Base-by-base conservation (phyloP, 805 yeast genomes). In the Kluyveromyces wickerhamii region DNA sequence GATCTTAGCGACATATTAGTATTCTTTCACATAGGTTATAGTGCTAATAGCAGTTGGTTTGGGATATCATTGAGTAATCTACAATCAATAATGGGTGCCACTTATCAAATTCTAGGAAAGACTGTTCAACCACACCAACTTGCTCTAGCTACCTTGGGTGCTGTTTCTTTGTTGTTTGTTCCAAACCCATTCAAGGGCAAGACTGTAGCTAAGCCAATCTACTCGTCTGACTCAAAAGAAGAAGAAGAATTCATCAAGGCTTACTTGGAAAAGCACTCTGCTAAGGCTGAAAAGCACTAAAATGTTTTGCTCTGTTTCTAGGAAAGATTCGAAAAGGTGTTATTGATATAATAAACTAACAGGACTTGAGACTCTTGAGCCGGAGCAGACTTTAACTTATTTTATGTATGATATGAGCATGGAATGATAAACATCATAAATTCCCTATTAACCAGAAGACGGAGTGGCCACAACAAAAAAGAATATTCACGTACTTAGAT, bases 201-300 rank as follows among this genome's bases (percentile, higher is more conserved):
- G 45, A 68, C 76, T 46, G 72, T 79, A 51, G 67, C 71, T 42
- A 69, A 66, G 49, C 87, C 92, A 29, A 66, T 77, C 26, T 72
- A 86, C 60, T 73, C 75, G 45, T 94, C 95, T 45, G 62, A 76
- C 37, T 73, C 87, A 33, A 77, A 86, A 48, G 96, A 86, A 54
- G 96, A 88, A 68, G 94, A 84, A 62, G 77, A 80, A 61, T 88
- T 82, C 67, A 79, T 88, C 53, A 69, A 65, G 59, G 82, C 77
- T 52, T 87, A 74, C 70, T 67, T 77, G 63, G 62, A 67, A 58
- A 63, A 69, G 45, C 57, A 48, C 21, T 32, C 51, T 20, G 52
- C 47, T 29, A 42, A 37, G 26, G 50, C 45, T 37, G 44, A 45
- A 36, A 48, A 55, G 43, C 59, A 55, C 42, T 54, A 48, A 37